Evolutionary conservation across 352 stramenopile genomes (phyloP), one percentile per base, ranked within the genome.

Genomic region (Thraustochytrium striatum): DNA sequence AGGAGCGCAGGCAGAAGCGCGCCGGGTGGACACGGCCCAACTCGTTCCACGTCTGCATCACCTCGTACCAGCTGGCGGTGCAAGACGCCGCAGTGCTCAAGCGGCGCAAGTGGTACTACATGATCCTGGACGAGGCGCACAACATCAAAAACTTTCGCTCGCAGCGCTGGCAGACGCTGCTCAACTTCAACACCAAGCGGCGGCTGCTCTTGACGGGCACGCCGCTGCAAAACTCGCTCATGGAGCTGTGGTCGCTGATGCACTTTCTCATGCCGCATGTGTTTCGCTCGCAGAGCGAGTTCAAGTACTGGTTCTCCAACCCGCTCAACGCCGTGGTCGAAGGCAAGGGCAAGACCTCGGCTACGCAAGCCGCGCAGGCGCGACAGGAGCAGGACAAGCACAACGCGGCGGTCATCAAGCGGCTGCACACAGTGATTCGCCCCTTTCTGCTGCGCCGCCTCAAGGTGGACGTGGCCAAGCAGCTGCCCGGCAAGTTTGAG

Each of bases 141-240:
- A 98, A 98, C 82, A 99, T 99, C 84, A 99, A 99, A 84, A 99
- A 99, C 84, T 99, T 97, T 89, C 95, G 98, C 81, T 96, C 87
- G 69, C 88, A 98, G 82, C 86, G 96, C 5, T 99, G 96, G 96
- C 95, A 99, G 84, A 99, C 96, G 16, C 83, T 99, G 36, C 89
- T 99, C 38, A 97, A 90, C 1, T 99, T 99, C 83, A 97, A 98
- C 85, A 96, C 93, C 0, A 92, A 98, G 72, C 88, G 94, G 0
- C 88, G 83, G 0, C 61, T 84, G 7, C 52, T 86, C 0, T 72
- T 86, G 28, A 84, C 79, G 3, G 85, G 86, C 35, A 92, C 89
- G 11, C 89, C 88, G 7, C 88, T 95, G 58, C 91, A 95, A 87
- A 99, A 99, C 84, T 94, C 91, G 38, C 85, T 99, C 55, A 88